Percentiles rank a stretch among this genome's conserved stretches.
Evolutionary conservation across 192 early-diverging fungal genomes (phyloP).

Genomic region (Helicostylum pulchrum): DNA sequence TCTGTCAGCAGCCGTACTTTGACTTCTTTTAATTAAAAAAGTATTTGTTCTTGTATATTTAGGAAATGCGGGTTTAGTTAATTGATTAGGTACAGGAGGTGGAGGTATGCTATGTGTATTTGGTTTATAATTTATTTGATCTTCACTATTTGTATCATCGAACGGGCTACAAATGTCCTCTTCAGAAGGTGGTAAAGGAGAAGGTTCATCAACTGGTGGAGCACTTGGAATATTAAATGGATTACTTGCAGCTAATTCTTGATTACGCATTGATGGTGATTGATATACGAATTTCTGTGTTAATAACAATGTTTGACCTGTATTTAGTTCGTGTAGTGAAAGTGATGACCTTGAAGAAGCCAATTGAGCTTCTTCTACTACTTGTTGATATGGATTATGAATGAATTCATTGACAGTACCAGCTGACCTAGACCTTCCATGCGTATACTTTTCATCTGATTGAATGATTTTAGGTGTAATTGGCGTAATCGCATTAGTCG

Average conservation of each 20-base stretch:
- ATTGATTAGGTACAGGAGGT: constrained; percentile 14
- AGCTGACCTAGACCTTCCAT: constrained; percentile 6
- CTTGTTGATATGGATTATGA: neutral
- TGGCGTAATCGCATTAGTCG: neutral
- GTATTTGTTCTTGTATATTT: constrained; percentile 6
- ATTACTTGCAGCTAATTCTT: neutral
- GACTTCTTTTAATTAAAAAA: constrained; percentile 7
- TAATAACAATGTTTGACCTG: constrained; percentile 19
- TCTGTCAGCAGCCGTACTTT: neutral
- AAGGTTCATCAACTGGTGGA: neutral
- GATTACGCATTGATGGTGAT: constrained; percentile 8
- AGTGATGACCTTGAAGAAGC: neutral
- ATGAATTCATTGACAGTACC: constrained; percentile 6
- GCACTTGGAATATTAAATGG: constrained; percentile 8
- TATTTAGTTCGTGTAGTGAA: constrained; percentile 2
- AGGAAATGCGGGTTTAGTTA: constrained; percentile 16
- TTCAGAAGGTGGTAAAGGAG: neutral
- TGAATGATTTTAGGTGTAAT: neutral
- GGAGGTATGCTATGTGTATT: constrained; percentile 17
- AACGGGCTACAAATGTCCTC: neutral
- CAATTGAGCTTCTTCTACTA: neutral
- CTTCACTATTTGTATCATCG: constrained; percentile 6
- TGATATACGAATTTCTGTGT: constrained; percentile 25
- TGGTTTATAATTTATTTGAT: constrained; percentile 8
- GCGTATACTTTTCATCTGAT: constrained; percentile 1